Evolutionary conservation across 2,329 filamentous ascomycete genomes (phyloP).

Genomic region (Orbilia blumenaviensis): DNA sequence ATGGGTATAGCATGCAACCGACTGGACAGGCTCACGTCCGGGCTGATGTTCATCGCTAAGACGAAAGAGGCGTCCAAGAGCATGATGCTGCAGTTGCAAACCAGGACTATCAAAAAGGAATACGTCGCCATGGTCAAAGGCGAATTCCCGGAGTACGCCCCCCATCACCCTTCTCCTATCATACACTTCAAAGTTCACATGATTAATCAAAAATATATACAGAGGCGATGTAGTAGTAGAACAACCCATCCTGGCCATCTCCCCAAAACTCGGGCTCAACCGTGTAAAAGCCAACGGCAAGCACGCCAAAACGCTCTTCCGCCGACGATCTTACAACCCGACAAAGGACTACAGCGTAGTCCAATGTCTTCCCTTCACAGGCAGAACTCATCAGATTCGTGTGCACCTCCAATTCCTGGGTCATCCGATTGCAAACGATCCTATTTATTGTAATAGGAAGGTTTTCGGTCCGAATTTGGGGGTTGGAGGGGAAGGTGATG

Average conservation of each 20-base stretch:
- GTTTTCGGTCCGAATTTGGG: slow-evolving; percentile 89
- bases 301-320: slow-evolving; percentile 87
- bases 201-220: not conserved
- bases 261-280: slow-evolving; percentile 92
- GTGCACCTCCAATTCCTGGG: slow-evolving; percentile 95
- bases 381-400: slow-evolving; percentile 91
- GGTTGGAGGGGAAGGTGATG: slow-evolving; percentile 64
- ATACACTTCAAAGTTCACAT: not conserved
- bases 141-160: slow-evolving; percentile 76
- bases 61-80: slow-evolving; percentile 79
- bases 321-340: slow-evolving; percentile 89
- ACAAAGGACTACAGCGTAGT: slow-evolving; percentile 90
- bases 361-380: slow-evolving; percentile 89
- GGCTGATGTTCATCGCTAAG: slow-evolving; percentile 98
- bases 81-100: slow-evolving; percentile 78
- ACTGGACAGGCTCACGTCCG: slow-evolving; percentile 91
- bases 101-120: slow-evolving; percentile 88
- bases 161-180: not conserved
- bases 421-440: slow-evolving; percentile 95
- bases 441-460: slow-evolving; percentile 92
- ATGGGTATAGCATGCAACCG: slow-evolving; percentile 78
- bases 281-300: slow-evolving; percentile 94
- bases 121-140: slow-evolving; percentile 92
- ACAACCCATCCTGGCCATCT: slow-evolving; percentile 91
- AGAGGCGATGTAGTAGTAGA: slow-evolving; percentile 85